Evolutionary conservation across 2,329 filamentous ascomycete genomes (phyloP), one percentile per base, ranked within the genome.

Genomic region (Diaporthe longicolla): DNA sequence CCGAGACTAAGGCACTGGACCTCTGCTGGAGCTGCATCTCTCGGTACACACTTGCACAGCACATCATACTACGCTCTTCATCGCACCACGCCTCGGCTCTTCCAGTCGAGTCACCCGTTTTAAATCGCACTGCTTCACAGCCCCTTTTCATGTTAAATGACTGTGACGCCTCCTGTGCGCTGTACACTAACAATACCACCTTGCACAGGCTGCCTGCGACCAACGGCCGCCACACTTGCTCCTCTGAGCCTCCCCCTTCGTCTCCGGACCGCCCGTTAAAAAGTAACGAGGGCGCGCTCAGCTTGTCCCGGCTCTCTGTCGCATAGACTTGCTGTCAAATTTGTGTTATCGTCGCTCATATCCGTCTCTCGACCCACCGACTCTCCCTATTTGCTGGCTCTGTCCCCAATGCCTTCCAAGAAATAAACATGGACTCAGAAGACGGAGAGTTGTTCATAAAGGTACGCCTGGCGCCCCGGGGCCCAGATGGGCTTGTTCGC

Each of bases 391-490:
- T 61, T 54, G 52, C 68, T 71, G 68, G 72, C 45, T 58, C 35
- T 65, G 48, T 69, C 72, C 80, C 83, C 78, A 77, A 90, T 90
- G 88, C 84, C 85, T 88, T 79, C 82, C 77, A 82, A 83, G 80
- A 81, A 79, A 84, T 88, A 85, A 89, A 84, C 79, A 97, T 95
- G 93, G 92, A 94, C 87, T 94, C 93, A 84, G 94, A 96, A 92
- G 93, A 97, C 92, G 94, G 94, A 84, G 92, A 94, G 88, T 86
- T 93, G 85, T 97, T 97, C 86, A 91, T 97, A 85, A 97, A 95
- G 91, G 94, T 94, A 88, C 76, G 86, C 65, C 6, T 50, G 37
- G 24, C 21, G 15, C 37, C 26, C 19, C 26, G 3, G 21, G 40
- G 58, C 45, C 63, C n/a, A 21, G 10, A 24, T n/a, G 15, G 37